Percentiles rank a stretch among this genome's conserved stretches.
These are phyloP conservation scores for Alnus rubra DNA, from an alignment of 306 rosid genomes.

Conservation along the genomic window DNA sequence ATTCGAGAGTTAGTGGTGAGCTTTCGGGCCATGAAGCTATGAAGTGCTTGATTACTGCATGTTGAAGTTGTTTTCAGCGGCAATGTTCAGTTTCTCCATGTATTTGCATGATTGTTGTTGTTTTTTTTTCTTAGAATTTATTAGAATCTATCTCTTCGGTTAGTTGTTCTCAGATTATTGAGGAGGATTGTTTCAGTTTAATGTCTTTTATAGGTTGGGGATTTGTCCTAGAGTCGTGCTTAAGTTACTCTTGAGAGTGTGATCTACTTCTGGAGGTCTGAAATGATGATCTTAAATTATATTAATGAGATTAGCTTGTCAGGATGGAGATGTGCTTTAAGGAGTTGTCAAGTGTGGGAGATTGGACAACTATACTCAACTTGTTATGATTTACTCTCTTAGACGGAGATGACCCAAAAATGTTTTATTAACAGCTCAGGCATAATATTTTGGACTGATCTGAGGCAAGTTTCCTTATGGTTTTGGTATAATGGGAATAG, in stretches of 20 bases:
- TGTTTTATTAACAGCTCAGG: background rate
- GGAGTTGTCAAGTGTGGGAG: background rate
- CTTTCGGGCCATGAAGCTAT: background rate
- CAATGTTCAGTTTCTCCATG: slow-evolving; percentile 9
- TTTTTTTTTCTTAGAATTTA: background rate
- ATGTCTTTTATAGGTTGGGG: background rate
- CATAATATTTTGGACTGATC: background rate
- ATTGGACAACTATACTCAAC: background rate
- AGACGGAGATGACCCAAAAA: background rate
- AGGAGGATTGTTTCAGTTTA: background rate
- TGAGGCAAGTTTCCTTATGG: background rate
- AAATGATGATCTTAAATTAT: background rate
- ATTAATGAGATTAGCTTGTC: slow-evolving; percentile 1
- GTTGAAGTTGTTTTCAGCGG: slow-evolving; percentile 21
- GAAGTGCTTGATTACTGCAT: slow-evolving; percentile 11
- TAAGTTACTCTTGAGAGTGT: background rate
- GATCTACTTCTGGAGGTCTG: background rate
- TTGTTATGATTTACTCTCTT: background rate
- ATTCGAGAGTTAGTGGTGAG: slow-evolving; percentile 8
- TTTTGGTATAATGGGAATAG: background rate
- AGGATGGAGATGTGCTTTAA: background rate
- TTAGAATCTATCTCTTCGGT: background rate
- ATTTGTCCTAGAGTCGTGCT: background rate
- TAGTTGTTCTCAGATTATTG: background rate
- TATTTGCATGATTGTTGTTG: slow-evolving; percentile 4